phyloP scores from a whole-genome alignment of 2,329 filamentous ascomycete species.

The Biscogniauxia mediterranea region DNA sequence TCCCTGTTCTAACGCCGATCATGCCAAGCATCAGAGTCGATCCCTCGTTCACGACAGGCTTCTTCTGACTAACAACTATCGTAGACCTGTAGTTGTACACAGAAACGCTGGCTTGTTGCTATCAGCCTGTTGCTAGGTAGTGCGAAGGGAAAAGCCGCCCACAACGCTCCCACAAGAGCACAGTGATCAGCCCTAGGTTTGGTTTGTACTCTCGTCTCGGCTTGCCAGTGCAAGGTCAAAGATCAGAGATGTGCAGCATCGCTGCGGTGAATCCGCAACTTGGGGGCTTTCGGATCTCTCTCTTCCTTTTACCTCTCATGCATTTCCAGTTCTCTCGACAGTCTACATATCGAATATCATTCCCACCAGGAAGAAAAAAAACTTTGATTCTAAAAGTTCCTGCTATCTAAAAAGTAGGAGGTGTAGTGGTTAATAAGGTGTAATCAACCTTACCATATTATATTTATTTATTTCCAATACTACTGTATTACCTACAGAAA shows the following conservation, averaged over 20 bases:
- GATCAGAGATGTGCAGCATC: too few species aligned
- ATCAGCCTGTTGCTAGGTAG: background rate
- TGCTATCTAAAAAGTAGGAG: background rate
- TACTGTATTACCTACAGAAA: background rate
- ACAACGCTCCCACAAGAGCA: background rate
- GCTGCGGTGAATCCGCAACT: too few species aligned
- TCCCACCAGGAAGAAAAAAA: background rate
- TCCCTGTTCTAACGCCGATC: conserved; percentile 15
- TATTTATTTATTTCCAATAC: too few species aligned
- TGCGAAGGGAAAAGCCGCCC: too few species aligned
- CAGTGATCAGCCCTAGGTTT: too few species aligned
- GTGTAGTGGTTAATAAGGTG: too few species aligned
- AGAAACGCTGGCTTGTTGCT: background rate
- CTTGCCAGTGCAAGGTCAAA: too few species aligned
- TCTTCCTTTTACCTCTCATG: background rate
- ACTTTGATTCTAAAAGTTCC: background rate
- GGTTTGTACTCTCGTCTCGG: background rate
- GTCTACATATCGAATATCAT: background rate
- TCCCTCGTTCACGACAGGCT: background rate
- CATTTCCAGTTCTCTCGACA: background rate
- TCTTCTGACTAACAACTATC: background rate
- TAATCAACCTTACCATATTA: too few species aligned
- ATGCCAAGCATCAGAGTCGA: conserved; percentile 6
- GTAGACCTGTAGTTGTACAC: background rate
- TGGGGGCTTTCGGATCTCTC: background rate